These are phyloP conservation scores for Ascobolus immersus DNA, from an alignment of 495 filamentous ascomycete genomes.

Conservation along the genomic window DNA sequence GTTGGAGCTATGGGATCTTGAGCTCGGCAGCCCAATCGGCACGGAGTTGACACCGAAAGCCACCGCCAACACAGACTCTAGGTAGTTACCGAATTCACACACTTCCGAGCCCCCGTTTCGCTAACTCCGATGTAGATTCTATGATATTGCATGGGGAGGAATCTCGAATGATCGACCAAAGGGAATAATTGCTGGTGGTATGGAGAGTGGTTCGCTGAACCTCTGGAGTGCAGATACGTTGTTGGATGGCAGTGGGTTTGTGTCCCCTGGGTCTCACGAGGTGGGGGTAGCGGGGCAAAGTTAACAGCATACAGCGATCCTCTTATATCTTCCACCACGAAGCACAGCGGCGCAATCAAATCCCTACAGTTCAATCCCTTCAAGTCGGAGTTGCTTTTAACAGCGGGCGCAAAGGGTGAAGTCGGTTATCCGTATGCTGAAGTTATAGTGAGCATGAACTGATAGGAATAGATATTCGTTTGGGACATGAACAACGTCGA, in stretches of 20 bases:
- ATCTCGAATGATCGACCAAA: conserved; percentile 46
- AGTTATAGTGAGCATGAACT: conserved; percentile 61
- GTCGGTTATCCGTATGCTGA: conserved; percentile 25
- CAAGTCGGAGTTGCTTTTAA: conserved; percentile 71
- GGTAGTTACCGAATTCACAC: conserved; percentile 28
- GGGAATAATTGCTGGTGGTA: conserved; percentile 78
- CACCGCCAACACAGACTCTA: conserved; percentile 67
- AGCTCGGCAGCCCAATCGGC: conserved; percentile 46
- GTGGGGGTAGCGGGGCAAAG: too few relatives aligned
- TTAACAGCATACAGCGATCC: conserved; percentile 33
- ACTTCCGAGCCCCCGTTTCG: not conserved
- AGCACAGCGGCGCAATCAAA: conserved; percentile 83
- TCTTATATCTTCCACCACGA: conserved; percentile 63
- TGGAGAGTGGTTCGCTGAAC: conserved; percentile 90
- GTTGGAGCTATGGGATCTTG: conserved; percentile 88
- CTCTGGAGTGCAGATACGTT: conserved; percentile 61
- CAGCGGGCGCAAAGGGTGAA: conserved; percentile 81
- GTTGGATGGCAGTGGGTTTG: conserved; percentile 10
- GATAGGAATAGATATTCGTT: conserved; percentile 83
- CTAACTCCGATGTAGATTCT: conserved; percentile 37
- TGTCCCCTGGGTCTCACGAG: too few relatives aligned
- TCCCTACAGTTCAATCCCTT: conserved; percentile 94
- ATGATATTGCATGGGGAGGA: conserved; percentile 84
- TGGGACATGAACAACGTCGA: conserved; percentile 74
- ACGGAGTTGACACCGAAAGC: conserved; percentile 66